phyloP scores from a whole-genome alignment of 2,329 filamentous ascomycete species.

The Bipolaris oryzae region DNA sequence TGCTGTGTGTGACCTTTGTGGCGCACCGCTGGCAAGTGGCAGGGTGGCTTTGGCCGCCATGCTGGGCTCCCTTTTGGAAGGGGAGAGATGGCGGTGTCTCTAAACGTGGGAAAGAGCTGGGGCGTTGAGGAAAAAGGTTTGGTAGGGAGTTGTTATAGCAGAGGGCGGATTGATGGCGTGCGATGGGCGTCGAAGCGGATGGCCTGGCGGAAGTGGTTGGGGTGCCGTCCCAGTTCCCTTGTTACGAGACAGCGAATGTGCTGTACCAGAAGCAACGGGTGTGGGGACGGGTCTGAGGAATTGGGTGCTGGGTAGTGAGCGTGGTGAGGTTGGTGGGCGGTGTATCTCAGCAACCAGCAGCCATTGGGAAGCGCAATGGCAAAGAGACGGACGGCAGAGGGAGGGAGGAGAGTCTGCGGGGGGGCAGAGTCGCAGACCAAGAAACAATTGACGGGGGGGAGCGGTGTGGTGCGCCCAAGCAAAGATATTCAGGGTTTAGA shows the following conservation, averaged over 20 bases:
- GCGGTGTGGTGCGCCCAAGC: slow-evolving; percentile 37
- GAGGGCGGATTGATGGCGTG: neutral
- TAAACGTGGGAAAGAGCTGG: neutral
- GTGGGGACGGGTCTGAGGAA: neutral
- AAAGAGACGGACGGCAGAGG: slow-evolving; percentile 21
- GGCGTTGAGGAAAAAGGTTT: neutral
- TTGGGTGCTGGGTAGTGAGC: slow-evolving; percentile 16
- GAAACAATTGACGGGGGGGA: slow-evolving; percentile 32
- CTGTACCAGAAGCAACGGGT: neutral
- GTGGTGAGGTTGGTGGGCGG: slow-evolving; percentile 14
- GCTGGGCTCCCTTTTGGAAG: slow-evolving; percentile 6
- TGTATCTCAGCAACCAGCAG: slow-evolving; percentile 24
- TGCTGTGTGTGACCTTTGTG: slow-evolving; percentile 15
- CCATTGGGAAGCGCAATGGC: slow-evolving; percentile 28
- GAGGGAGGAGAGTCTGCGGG: slow-evolving; percentile 22
- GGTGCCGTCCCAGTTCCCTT: neutral
- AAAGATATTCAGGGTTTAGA: slow-evolving; percentile 33
- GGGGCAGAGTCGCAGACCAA: slow-evolving; percentile 7
- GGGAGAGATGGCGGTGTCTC: neutral
- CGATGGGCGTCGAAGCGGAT: neutral
- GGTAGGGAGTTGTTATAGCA: neutral
- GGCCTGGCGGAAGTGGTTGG: neutral
- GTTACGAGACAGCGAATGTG: slow-evolving; percentile 1
- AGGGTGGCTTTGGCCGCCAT: slow-evolving; percentile 25
- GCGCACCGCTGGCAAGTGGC: slow-evolving; percentile 18